phyloP scores from a whole-genome alignment of 352 stramenopile genomes.

The Blastocystis sp. region DNA sequence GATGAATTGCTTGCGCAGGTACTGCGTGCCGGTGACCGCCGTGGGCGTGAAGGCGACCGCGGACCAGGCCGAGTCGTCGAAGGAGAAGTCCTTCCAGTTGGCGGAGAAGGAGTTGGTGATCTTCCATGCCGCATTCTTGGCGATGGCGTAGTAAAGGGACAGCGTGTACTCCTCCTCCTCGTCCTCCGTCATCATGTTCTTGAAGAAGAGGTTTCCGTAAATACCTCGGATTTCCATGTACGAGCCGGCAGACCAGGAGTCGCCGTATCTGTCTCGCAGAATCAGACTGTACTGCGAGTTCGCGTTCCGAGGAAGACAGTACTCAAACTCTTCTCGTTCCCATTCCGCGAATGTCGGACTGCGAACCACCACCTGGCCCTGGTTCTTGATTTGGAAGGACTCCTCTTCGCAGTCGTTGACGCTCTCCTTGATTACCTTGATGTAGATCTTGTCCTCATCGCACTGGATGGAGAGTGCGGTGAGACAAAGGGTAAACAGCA shows the following conservation, averaged over 20 bases:
- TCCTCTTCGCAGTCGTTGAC: slow-evolving; percentile 10
- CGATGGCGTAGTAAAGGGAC: slow-evolving; percentile 21
- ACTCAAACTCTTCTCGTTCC: background rate
- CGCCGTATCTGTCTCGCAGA: background rate
- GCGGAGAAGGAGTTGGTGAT: background rate
- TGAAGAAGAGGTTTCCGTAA: background rate
- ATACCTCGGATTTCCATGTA: background rate
- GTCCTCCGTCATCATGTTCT: background rate
- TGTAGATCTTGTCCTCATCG: background rate
- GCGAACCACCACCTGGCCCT: background rate
- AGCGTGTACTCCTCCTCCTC: background rate
- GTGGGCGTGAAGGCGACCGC: background rate
- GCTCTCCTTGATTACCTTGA: background rate
- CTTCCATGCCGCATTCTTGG: background rate
- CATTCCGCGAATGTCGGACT: slow-evolving; percentile 26
- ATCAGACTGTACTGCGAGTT: background rate
- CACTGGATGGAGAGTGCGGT: background rate
- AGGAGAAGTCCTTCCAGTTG: background rate
- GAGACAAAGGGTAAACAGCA: background rate
- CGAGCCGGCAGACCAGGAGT: background rate
- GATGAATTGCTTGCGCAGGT: slow-evolving; percentile 33
- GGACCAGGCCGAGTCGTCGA: background rate
- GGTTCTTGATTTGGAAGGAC: slow-evolving; percentile 5
- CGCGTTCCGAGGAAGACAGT: background rate
- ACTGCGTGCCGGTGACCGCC: slow-evolving; percentile 21